These are phyloP conservation scores for Aegilops longissima DNA, from an alignment of 176 grass and related monocot genomes.

Conservation along the genomic window DNA sequence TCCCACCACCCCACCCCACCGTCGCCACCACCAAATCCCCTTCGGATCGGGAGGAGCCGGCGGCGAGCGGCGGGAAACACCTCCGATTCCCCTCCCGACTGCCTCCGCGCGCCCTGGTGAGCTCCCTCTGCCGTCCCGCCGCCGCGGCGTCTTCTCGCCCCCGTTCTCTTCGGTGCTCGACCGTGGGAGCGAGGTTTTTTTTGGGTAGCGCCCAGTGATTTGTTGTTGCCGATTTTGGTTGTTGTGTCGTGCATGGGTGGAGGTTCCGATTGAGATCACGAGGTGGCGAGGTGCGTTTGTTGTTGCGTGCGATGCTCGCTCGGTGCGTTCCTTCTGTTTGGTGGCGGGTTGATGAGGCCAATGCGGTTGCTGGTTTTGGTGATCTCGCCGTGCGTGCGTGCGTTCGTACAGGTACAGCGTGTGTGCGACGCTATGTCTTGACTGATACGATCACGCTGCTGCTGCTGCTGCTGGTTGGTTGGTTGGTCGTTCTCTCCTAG, in stretches of 20 bases:
- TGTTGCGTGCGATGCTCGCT: background rate
- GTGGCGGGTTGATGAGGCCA: background rate
- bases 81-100: background rate
- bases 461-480: slow-evolving; percentile 7
- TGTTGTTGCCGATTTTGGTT: background rate
- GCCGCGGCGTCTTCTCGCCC: background rate
- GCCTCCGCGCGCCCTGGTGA: slow-evolving; percentile 6
- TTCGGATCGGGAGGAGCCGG: background rate
- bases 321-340: background rate
- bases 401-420: background rate
- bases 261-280: background rate
- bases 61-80: background rate
- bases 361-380: slow-evolving; percentile 16
- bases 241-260: background rate
- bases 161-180: background rate
- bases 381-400: background rate
- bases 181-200: background rate
- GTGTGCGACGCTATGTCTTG: background rate
- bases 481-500: background rate
- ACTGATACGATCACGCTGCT: background rate
- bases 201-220: background rate
- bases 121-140: background rate
- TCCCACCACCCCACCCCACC: background rate
- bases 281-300: background rate
- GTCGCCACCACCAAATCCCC: background rate